Percentiles rank a stretch among this genome's conserved stretches.
phyloP scores from a whole-genome alignment of 2,329 filamentous ascomycete species.

The Colletotrichum truncatum region DNA sequence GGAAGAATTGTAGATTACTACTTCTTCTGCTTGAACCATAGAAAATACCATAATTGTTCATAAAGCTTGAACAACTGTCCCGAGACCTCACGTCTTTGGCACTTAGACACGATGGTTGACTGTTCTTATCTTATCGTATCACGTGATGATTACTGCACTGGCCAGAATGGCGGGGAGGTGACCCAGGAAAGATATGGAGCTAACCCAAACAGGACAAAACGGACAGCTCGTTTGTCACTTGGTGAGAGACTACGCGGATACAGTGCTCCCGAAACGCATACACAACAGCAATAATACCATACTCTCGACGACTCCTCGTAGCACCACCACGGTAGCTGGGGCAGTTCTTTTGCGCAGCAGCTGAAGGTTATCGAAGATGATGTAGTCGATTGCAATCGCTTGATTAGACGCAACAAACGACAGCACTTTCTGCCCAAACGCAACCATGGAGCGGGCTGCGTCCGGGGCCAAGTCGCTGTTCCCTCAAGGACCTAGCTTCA shows the following conservation, averaged over 20 bases:
- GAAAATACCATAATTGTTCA: no score
- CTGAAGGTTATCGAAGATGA: neutral
- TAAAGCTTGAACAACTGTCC: no score
- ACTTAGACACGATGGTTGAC: no score
- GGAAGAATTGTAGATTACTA: no score
- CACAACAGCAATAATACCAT: neutral
- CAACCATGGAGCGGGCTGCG: slow-evolving; percentile 53
- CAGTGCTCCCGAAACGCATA: slow-evolving; percentile 26
- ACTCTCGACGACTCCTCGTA: neutral
- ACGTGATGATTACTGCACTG: neutral
- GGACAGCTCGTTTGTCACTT: slow-evolving; percentile 23
- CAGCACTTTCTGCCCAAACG: slow-evolving; percentile 7
- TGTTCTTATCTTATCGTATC: neutral
- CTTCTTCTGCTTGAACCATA: no score
- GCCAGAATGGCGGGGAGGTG: slow-evolving; percentile 2
- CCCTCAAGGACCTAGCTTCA: slow-evolving; percentile 83
- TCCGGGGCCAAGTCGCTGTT: slow-evolving; percentile 73
- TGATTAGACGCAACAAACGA: neutral
- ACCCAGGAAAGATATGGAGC: neutral
- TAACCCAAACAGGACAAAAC: slow-evolving; percentile 7
- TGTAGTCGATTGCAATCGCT: slow-evolving; percentile 8
- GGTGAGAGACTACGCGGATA: neutral
- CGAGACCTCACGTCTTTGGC: no score
- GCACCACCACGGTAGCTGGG: neutral
- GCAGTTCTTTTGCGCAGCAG: neutral